A percentile compares a stretch with the other conserved stretches of the same genome.
phyloP scores from a whole-genome alignment of 2,329 filamentous ascomycete species.

The Gnomoniopsis sp. region DNA sequence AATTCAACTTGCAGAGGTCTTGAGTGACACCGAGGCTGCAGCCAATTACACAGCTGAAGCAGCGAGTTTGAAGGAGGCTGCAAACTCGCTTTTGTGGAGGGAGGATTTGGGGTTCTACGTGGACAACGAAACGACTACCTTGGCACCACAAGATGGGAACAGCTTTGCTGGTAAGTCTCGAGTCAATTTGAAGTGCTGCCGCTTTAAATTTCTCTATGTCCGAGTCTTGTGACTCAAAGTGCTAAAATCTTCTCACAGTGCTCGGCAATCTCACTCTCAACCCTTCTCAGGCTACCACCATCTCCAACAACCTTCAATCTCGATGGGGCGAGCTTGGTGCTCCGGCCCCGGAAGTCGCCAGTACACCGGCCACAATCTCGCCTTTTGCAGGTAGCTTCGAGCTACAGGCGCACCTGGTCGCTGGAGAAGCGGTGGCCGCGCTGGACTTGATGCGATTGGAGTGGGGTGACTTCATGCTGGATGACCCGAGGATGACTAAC shows the following conservation, averaged over 20 bases:
- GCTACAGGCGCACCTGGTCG: conserved; percentile 29
- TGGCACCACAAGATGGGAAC: conserved; percentile 21
- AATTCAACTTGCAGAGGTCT: conserved; percentile 41
- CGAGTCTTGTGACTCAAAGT: no score
- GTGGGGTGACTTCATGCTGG: conserved; percentile 49
- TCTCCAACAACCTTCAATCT: conserved; percentile 16
- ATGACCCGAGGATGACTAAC: conserved; percentile 50
- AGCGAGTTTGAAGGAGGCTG: conserved; percentile 9
- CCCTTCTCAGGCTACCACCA: conserved; percentile 1
- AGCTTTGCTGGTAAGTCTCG: conserved; percentile 15
- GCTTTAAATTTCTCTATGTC: background rate
- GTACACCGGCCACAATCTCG: conserved; percentile 30
- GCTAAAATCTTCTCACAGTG: conserved; percentile 1
- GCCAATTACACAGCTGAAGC: conserved; percentile 3
- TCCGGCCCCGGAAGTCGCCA: conserved; percentile 25
- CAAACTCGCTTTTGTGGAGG: conserved; percentile 12
- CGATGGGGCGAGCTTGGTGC: conserved; percentile 22
- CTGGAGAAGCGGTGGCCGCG: conserved; percentile 21
- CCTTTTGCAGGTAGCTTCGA: conserved; percentile 33
- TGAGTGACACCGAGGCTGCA: conserved; percentile 30
- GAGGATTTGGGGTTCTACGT: conserved; percentile 19
- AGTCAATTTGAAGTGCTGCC: background rate
- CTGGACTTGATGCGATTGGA: conserved; percentile 27
- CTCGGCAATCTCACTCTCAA: conserved; percentile 12
- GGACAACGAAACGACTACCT: conserved; percentile 19